Evolutionary conservation across 2,329 filamentous ascomycete genomes (phyloP).

Genomic region (Shiraia bambusicola): DNA sequence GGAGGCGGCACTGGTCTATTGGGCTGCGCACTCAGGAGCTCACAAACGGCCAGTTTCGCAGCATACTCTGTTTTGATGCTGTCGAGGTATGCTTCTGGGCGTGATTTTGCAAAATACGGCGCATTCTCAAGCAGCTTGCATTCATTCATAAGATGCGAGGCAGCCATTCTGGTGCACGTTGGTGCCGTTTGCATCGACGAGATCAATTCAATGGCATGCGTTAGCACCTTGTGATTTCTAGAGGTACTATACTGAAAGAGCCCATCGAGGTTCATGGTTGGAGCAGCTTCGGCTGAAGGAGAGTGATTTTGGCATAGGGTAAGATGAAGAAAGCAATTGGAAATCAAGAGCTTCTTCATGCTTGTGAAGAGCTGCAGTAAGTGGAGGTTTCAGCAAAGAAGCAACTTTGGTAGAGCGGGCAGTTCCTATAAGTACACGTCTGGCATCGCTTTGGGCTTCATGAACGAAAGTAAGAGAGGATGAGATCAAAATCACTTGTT

Average conservation of each 20-base stretch:
- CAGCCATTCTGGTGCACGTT: constrained; percentile 56
- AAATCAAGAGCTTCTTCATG: neutral
- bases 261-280: constrained; percentile 18
- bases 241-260: constrained; percentile 25
- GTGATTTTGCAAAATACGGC: constrained; percentile 26
- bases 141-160: constrained; percentile 54
- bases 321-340: neutral
- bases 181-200: constrained; percentile 26
- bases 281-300: constrained; percentile 13
- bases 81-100: constrained; percentile 36
- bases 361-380: neutral
- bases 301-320: constrained; percentile 17
- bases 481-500: neutral
- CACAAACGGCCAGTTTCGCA: constrained; percentile 63
- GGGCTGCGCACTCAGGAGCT: constrained; percentile 54
- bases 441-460: neutral
- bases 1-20: constrained; percentile 51
- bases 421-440: neutral
- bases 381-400: constrained; percentile 1
- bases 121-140: constrained; percentile 53
- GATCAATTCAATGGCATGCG: constrained; percentile 27
- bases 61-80: constrained; percentile 59
- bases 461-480: constrained; percentile 15
- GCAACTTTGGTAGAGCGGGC: neutral
- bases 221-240: constrained; percentile 25